These are phyloP conservation scores for Eucalyptus shirleyi DNA, from an alignment of 345 rosid genomes.

Conservation along the genomic window DNA sequence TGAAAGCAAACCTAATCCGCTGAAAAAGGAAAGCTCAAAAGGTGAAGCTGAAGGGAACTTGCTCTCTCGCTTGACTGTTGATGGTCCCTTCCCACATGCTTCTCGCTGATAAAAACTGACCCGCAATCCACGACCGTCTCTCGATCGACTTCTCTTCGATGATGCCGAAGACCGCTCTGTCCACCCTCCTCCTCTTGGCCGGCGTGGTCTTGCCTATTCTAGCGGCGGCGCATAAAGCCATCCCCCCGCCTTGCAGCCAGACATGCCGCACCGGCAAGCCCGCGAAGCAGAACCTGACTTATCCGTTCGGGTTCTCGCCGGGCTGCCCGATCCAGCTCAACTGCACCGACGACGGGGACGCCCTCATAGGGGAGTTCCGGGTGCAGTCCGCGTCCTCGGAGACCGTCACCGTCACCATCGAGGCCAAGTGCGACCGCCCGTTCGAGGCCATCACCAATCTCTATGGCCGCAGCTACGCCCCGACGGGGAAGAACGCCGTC, in stretches of 20 bases:
- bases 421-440: conserved; percentile 37
- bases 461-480: conserved; percentile 26
- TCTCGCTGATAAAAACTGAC: neutral
- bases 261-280: conserved; percentile 11
- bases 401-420: conserved; percentile 14
- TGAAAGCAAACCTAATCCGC: neutral
- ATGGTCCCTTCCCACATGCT: neutral
- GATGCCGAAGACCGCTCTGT: neutral
- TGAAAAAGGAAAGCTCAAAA: neutral
- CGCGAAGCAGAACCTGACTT: neutral
- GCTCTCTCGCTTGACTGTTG: neutral
- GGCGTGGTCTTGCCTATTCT: neutral
- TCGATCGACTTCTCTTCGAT: neutral
- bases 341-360: conserved; percentile 11
- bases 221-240: neutral
- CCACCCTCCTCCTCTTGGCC: neutral
- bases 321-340: conserved; percentile 35
- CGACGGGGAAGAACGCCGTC: conserved; percentile 21
- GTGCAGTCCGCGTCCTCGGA: neutral
- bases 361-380: conserved; percentile 10
- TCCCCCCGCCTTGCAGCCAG: conserved; percentile 3
- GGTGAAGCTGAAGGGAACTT: neutral
- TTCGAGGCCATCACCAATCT: conserved; percentile 18
- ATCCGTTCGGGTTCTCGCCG: conserved; percentile 61
- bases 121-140: neutral